phyloP scores from a whole-genome alignment of 1,139 yeast species.

The Taphrina populina region DNA sequence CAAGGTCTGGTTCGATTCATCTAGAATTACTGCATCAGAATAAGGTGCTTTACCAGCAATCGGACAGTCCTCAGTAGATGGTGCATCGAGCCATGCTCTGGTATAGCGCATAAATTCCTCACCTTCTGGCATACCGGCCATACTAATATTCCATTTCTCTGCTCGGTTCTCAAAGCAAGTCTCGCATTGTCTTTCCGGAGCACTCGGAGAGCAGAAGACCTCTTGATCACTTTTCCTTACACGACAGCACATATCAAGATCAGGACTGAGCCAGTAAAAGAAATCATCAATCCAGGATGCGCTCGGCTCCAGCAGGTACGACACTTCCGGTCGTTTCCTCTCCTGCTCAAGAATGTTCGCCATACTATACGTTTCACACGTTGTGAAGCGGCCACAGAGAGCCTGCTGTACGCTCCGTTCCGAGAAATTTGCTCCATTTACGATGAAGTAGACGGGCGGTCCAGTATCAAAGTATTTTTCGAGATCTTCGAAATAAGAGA shows the following conservation, averaged over 20 bases:
- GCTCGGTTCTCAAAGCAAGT: conserved; percentile 62
- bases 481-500: conserved; percentile 74
- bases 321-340: conserved; percentile 59
- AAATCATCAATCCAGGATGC: conserved; percentile 94
- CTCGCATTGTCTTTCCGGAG: conserved; percentile 71
- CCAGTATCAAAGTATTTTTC: conserved; percentile 76
- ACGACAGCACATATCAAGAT: conserved; percentile 81
- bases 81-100: conserved; percentile 75
- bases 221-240: conserved; percentile 45
- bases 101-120: conserved; percentile 71
- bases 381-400: conserved; percentile 81
- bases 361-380: conserved; percentile 74
- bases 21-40: conserved; percentile 56
- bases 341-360: conserved; percentile 88
- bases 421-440: conserved; percentile 65
- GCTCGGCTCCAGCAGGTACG: conserved; percentile 75
- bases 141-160: conserved; percentile 64
- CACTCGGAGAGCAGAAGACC: conserved; percentile 64
- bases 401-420: conserved; percentile 61
- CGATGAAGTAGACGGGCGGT: conserved; percentile 86
- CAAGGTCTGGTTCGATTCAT: conserved; percentile 49
- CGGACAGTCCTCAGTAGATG: conserved; percentile 83
- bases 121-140: conserved; percentile 83
- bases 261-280: conserved; percentile 82
- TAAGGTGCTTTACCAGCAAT: conserved; percentile 95